Percentiles rank a stretch among this genome's conserved stretches.
phyloP scores from a whole-genome alignment of 805 yeast genomes.

The Suhomyces sp. region DNA sequence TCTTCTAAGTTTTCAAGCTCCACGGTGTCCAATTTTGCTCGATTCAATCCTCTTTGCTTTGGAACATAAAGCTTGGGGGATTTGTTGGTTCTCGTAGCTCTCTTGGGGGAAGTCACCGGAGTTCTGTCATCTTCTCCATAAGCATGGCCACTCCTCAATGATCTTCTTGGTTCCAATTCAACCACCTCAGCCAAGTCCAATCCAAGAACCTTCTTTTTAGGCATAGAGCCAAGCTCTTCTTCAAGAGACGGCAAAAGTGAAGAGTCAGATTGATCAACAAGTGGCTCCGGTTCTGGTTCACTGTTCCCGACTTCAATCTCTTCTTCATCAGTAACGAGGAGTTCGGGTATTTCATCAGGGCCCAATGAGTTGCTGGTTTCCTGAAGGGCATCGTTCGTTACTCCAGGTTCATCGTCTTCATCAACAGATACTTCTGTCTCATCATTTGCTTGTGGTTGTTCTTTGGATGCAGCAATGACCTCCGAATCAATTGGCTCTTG shows the following conservation, averaged over 20 bases:
- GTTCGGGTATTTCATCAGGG: too few species aligned
- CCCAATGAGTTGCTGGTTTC: too few species aligned
- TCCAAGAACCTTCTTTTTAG: slow-evolving; percentile 18
- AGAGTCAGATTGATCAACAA: background rate
- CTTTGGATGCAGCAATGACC: too few species aligned
- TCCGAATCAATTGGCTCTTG: too few species aligned
- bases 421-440: too few species aligned
- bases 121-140: slow-evolving; percentile 12
- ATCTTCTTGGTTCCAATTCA: slow-evolving; percentile 21
- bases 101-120: slow-evolving; percentile 4
- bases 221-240: too few species aligned
- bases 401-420: too few species aligned
- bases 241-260: background rate
- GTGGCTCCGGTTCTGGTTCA: too few species aligned
- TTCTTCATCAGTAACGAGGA: too few species aligned
- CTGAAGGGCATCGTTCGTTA: too few species aligned
- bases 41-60: slow-evolving; percentile 1
- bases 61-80: slow-evolving; percentile 6
- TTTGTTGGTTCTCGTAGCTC: background rate
- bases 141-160: slow-evolving; percentile 25
- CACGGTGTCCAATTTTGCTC: background rate
- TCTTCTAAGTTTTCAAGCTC: background rate
- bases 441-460: too few species aligned
- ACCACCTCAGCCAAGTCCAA: slow-evolving; percentile 21
- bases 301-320: too few species aligned